Evolutionary conservation across 2,329 filamentous ascomycete genomes (phyloP).

Genomic region (Ilyonectria mors-panacis): DNA sequence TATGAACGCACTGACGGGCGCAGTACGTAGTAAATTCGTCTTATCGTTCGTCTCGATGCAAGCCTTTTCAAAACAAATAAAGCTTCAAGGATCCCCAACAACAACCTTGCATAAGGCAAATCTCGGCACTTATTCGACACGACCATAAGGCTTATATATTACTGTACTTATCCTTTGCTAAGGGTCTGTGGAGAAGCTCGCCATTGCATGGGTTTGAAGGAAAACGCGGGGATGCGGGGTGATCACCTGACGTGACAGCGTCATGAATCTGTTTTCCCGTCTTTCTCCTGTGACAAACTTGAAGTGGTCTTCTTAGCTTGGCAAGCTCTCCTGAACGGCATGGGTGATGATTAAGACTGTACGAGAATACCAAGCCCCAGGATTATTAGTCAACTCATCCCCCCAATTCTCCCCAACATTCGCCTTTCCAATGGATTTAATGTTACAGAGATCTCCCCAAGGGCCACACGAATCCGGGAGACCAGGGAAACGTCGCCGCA

Average conservation of each 20-base stretch:
- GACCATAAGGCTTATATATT: too few relatives aligned
- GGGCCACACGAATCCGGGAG: background rate
- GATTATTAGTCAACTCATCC: background rate
- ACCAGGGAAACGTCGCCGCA: background rate
- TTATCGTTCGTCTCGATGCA: too few relatives aligned
- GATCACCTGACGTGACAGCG: background rate
- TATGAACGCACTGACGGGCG: too few relatives aligned
- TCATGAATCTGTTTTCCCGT: background rate
- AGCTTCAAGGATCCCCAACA: too few relatives aligned
- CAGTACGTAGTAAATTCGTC: too few relatives aligned
- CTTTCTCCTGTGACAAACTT: background rate
- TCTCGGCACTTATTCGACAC: background rate
- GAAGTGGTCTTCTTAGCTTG: background rate
- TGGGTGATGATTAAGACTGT: background rate
- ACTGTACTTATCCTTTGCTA: background rate
- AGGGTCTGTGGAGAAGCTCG: background rate
- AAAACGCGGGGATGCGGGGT: conserved; percentile 11
- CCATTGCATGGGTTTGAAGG: too few relatives aligned
- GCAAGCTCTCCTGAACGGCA: background rate
- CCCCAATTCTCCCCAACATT: background rate
- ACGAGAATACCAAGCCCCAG: background rate
- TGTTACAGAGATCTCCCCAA: background rate
- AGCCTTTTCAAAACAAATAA: too few relatives aligned
- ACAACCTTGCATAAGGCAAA: too few relatives aligned
- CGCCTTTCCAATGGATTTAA: background rate